Base-by-base conservation (phyloP, 768 basidiomycete genomes). In the Rhodotorula diobovata region DNA sequence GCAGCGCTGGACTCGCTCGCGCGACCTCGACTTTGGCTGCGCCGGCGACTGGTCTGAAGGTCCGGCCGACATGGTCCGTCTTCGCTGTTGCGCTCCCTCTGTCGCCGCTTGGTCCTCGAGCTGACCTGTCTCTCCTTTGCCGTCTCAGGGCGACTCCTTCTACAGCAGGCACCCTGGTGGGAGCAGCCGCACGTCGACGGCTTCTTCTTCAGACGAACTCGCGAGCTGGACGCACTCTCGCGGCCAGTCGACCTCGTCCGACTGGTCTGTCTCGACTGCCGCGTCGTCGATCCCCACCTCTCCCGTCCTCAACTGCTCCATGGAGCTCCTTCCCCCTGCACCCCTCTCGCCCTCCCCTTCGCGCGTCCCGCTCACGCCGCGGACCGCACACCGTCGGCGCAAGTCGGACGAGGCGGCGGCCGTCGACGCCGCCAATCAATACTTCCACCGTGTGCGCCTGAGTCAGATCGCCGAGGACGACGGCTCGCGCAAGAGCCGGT, bases 1-100 rank as follows among this genome's bases (percentile, higher is more conserved):
- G 5, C 15, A 37, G 12, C 55, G 66, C 34, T 62, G 61, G 56
- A 53, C 62, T 8, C 14, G 50, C 46, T 37, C 48, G 56, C 16
- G 23, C n/a, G 65, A 63, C 34, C 56, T 74, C 35, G 73, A 74
- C 28, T 74, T 74, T 41, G 73, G 69, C 3, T 71, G 73, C 59
- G 73, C 61, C 32, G 73, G 73, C 1, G 73, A 71, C 11, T 66
- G 61, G 60, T 37, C 54, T 2, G 69, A 66, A 8, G 69, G 69
- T 1, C 69, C 66, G 25, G 60, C 63, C 6, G 73, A 74, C 56
- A 25, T 68, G 55, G 73, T 74, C 51, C n/a, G 73, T 45, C 34
- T 39, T 15, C 14, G 14, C 41, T 39, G 9, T 43, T 18, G 41
- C 41, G 14, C 41, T 43, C 41, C 41, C 61, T 48, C 25, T 23